Percentiles rank a stretch among this genome's conserved stretches.
Evolutionary conservation across 192 early-diverging fungal species (phyloP).

Genomic region (Pilaira anomala): DNA sequence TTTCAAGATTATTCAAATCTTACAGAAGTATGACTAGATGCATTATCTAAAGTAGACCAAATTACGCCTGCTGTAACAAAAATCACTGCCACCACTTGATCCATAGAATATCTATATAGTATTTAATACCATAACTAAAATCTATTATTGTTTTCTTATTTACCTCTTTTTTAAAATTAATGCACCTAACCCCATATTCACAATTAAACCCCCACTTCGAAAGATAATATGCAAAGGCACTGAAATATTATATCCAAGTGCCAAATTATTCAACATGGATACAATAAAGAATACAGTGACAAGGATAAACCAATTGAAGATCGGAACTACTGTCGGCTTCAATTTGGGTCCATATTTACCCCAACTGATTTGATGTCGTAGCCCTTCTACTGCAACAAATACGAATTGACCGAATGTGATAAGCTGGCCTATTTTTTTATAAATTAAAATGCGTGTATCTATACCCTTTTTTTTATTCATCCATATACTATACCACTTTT

Average conservation of each 20-base stretch:
- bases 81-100: constrained; percentile 59
- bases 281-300: constrained; percentile 77
- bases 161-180: constrained; percentile 60
- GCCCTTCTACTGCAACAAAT: constrained; percentile 70
- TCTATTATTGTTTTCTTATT: no score
- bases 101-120: constrained; percentile 39
- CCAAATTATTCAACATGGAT: constrained; percentile 80
- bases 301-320: constrained; percentile 67
- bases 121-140: not conserved
- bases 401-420: constrained; percentile 84
- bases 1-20: not conserved
- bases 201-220: constrained; percentile 75
- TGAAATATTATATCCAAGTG: constrained; percentile 75
- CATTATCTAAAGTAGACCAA: constrained; percentile 55
- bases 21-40: constrained; percentile 4
- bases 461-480: not conserved
- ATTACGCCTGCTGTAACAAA: constrained; percentile 79
- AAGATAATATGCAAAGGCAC: constrained; percentile 93
- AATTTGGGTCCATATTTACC: constrained; percentile 26
- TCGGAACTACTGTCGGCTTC: constrained; percentile 61
- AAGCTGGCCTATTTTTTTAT: constrained; percentile 54
- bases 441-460: not conserved
- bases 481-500: constrained; percentile 54
- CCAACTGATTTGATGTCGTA: constrained; percentile 58
- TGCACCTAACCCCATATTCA: constrained; percentile 78